Base-by-base conservation (phyloP, 2,329 filamentous ascomycete species). In the Aspergillus sojae region DNA sequence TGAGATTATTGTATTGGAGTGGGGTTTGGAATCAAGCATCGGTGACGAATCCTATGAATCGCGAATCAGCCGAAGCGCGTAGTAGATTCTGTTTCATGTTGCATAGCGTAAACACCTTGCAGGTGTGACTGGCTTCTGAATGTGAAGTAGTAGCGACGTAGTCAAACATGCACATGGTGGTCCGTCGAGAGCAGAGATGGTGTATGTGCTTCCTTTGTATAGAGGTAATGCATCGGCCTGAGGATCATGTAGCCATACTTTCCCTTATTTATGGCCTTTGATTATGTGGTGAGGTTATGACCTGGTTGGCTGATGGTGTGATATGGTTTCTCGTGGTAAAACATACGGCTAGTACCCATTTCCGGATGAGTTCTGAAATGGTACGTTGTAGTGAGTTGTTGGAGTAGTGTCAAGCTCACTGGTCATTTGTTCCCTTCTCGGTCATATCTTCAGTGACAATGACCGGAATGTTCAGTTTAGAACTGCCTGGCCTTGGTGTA, bases 401-500 rank as follows among this genome's bases (percentile, higher is more conserved):
- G n/a, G 32, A 43, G 23, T 7, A 41, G 23, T 23, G 28, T 45
- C 14, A 54, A 14, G 26, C 11, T 52, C 21, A 34, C 12, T n/a
- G 9, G 7, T 10, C 34, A 23, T 21, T 45, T 21, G 54, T 10
- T 32, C 39, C 50, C 36, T 57, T 23, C 10, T 58, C 53, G 11
- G 55, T n/a, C 26, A 58, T 55, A 36, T 67, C 67, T 12, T 68
- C 64, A 5, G 67, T 69, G 43, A 70, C 66, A 16, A 70, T 70
- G 11, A 69, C 61, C 23, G 68, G 68, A 30, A 70, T 67, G 12
- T 57, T 64, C 12, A 61, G 12, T 19, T 66, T 63, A 1, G 57
- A 57, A 23, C 48, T 50, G 16, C 52, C 32, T 28, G 48, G 60
- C 34, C 10, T 32, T 53, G 28, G 48, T 28, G 43, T 50, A 23